These are phyloP conservation scores for Betula pendula DNA, from an alignment of 306 rosid genomes.

Conservation along the genomic window DNA sequence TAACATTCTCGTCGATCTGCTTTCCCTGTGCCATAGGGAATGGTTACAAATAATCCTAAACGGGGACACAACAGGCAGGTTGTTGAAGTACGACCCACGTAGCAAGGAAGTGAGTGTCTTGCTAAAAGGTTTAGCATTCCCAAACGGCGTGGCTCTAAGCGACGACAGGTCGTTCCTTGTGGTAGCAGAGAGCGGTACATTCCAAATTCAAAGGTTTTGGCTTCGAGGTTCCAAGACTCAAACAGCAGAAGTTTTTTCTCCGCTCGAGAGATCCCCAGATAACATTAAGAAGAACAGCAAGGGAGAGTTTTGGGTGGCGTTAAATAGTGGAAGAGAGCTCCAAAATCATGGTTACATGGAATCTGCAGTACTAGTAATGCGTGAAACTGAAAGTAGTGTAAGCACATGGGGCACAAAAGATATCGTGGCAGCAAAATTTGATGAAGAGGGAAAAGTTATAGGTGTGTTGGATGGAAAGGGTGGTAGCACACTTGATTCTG, in stretches of 20 bases:
- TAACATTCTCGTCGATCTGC: not conserved
- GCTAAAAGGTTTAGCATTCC: conserved; percentile 43
- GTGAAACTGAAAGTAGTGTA: no score
- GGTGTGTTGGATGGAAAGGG: conserved; percentile 48
- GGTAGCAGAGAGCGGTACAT: conserved; percentile 36
- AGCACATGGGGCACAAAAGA: conserved; percentile 14
- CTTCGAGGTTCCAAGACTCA: conserved; percentile 28
- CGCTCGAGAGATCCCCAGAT: conserved; percentile 46
- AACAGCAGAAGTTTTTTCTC: conserved; percentile 23
- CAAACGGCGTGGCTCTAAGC: conserved; percentile 72
- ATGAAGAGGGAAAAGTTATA: conserved; percentile 36
- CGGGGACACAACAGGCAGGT: conserved; percentile 62
- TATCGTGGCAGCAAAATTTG: conserved; percentile 49
- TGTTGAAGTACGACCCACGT: conserved; percentile 45
- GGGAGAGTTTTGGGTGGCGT: conserved; percentile 60
- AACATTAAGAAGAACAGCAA: conserved; percentile 46
- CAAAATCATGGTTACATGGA: not conserved
- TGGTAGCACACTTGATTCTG: conserved; percentile 34
- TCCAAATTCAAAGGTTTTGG: conserved; percentile 33
- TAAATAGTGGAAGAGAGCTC: conserved; percentile 42
- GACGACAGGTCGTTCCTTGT: conserved; percentile 48
- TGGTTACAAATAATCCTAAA: conserved; percentile 25
- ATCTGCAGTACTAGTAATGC: no score
- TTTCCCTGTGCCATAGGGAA: conserved; percentile 22
- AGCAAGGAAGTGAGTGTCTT: conserved; percentile 44